These are phyloP conservation scores for Fusarium sp. DNA, from an alignment of 2,329 filamentous ascomycete species.

Conservation along the genomic window DNA sequence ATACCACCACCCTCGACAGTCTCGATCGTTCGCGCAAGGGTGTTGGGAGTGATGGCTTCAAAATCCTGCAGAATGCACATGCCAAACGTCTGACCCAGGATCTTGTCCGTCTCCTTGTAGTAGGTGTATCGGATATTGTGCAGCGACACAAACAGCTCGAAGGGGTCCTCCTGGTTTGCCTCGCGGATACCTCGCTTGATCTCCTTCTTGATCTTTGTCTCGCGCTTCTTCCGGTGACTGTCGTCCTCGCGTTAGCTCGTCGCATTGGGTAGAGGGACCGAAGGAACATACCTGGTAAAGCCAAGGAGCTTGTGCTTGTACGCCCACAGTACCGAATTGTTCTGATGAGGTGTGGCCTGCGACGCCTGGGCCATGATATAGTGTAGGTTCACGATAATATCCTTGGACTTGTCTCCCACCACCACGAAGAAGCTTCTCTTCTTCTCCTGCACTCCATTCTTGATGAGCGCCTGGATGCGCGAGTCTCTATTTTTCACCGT, in stretches of 20 bases:
- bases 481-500: slow-evolving; percentile 71
- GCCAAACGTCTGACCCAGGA: slow-evolving; percentile 96
- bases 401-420: slow-evolving; percentile 90
- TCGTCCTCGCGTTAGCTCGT: slow-evolving; percentile 28
- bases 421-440: slow-evolving; percentile 98
- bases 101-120: slow-evolving; percentile 99
- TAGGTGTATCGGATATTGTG: slow-evolving; percentile 99
- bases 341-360: slow-evolving; percentile 83
- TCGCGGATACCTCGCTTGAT: slow-evolving; percentile 95
- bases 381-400: slow-evolving; percentile 94
- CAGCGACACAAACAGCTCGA: slow-evolving; percentile 95
- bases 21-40: slow-evolving; percentile 93
- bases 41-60: slow-evolving; percentile 96
- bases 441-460: slow-evolving; percentile 93
- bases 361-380: slow-evolving; percentile 83
- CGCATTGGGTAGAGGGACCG: slow-evolving; percentile 6
- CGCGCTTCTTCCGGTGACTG: slow-evolving; percentile 96
- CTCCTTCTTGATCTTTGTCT: slow-evolving; percentile 98
- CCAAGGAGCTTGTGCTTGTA: slow-evolving; percentile 98
- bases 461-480: slow-evolving; percentile 90
- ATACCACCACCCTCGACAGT: slow-evolving; percentile 97
- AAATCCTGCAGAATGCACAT: slow-evolving; percentile 99
- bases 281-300: slow-evolving; percentile 76
- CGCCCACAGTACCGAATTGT: slow-evolving; percentile 95
- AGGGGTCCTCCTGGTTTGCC: slow-evolving; percentile 91